Evolutionary conservation across 2,329 filamentous ascomycete species (phyloP).

Genomic region (Fusarium sp.): DNA sequence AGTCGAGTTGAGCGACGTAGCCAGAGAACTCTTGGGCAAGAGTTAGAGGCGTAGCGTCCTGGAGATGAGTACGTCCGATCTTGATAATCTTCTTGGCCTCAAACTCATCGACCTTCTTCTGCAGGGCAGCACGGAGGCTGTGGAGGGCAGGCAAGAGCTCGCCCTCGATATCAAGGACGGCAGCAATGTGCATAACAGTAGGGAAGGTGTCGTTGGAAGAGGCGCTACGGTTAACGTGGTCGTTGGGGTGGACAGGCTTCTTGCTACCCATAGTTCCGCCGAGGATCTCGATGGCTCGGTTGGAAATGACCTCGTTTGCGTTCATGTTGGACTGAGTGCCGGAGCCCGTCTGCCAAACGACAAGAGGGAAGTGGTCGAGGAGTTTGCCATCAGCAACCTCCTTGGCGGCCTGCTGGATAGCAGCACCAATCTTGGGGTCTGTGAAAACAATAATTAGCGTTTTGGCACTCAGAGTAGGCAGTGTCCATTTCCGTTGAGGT

Average conservation of each 20-base stretch:
- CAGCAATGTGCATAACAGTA: conserved; percentile 99
- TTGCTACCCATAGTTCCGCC: conserved; percentile 94
- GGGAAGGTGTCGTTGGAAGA: conserved; percentile 99
- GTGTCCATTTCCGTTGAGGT: not conserved
- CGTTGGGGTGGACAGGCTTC: conserved; percentile 98
- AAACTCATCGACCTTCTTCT: conserved; percentile 90
- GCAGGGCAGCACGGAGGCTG: conserved; percentile 83
- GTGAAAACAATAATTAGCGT: conserved; percentile 11
- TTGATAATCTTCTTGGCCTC: conserved; percentile 92
- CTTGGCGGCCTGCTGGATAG: conserved; percentile 92
- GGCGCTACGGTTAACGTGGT: conserved; percentile 99
- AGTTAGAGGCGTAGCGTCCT: conserved; percentile 95
- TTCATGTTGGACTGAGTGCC: conserved; percentile 99
- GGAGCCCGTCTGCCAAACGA: conserved; percentile 99
- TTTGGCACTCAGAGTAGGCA: not conserved
- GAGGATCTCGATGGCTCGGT: conserved; percentile 97
- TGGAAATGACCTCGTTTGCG: conserved; percentile 99
- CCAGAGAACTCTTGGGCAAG: conserved; percentile 98
- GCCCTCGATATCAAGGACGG: conserved; percentile 90
- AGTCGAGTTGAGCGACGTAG: conserved; percentile 94
- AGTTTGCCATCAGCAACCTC: conserved; percentile 96
- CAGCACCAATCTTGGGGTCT: conserved; percentile 90
- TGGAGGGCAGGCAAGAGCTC: conserved; percentile 84
- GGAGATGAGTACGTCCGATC: conserved; percentile 96
- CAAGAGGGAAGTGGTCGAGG: conserved; percentile 95